Base-by-base conservation (phyloP, 2,329 filamentous ascomycete genomes). In the Penicillium sp. region DNA sequence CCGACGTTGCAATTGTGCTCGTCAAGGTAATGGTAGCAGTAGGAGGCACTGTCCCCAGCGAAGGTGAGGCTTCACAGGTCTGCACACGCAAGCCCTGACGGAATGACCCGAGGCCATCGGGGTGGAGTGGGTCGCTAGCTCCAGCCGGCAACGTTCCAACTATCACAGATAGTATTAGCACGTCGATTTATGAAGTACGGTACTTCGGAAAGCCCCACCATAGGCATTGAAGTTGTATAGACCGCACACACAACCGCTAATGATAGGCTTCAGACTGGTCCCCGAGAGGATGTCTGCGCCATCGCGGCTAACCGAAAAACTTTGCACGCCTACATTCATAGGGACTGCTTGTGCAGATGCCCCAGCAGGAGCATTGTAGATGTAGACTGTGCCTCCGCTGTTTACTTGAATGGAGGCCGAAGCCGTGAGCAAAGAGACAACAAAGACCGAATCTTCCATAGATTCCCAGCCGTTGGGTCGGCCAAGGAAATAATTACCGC, bases 221-320 rank as follows among this genome's bases (percentile, higher is more conserved):
- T 82, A 85, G 9, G 81, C 78, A 58, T 85, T 85, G 73, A 81
- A 85, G 72, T 85, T 85, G 74, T 84, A 84, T 47, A 84, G 73
- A 2, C 83, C 70, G 40, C 68, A 85, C 16, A 78, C 70, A 64
- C 83, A 86, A 14, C 71, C 70, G 41, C 80, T 70, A 1, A 76
- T 72, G 37, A 86, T 79, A 40, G 84, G 76, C 70, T 81, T 82
- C 16, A 80, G 68, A 10, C 82, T 81, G 0, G 78, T 80, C 6
- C 76, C 81, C 10, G 75, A 75, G 2, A 85, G 60, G 3, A 83
- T 75, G 0, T 70, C 76, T 39, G 73, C 54, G 0, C 73, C 75
- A 36, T 73, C 71, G 3, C 83, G 77, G 2, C 69, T 69, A 4
- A 85, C 73, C 1, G 73, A 70, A 56, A 85, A 85, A 19, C 66